Evolutionary conservation across 129 eudicot genomes (phyloP), one percentile per base, ranked within the genome.

Genomic region (Arctium lappa): DNA sequence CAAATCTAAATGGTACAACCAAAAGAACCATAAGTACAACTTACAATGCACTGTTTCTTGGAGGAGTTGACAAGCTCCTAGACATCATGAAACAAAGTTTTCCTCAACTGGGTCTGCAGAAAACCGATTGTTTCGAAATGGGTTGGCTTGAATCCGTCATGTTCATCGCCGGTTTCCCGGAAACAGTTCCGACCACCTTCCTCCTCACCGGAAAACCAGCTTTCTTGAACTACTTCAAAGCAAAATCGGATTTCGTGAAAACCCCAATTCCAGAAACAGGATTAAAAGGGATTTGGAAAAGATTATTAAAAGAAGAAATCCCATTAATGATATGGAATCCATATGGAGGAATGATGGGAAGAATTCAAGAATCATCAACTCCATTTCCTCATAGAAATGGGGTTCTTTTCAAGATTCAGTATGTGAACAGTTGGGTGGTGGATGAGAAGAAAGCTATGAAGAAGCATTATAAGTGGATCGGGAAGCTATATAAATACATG

Each of bases 381-480:
- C 89, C 89, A 77, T 87, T 87, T 72, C 89, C 89, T 13, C 86
- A 83, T 15, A 76, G 89, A 62, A 81, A 81, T 0, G 89, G 89
- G 44, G 80, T 80, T 38, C 50, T 87, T 8, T 75, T 37, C 80
- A 83, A 56, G 85, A 72, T 87, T 56, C 87, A 87, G 63, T 83
- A 87, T 12, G 87, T 73, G 27, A 71, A 71, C 73, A 83, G 12
- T 9, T 87, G 87, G 89, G 30, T 3, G 0, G 80, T 29, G 62
- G 16, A 34, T 0, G 85, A 78, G 0, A 44, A 79, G 30, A 31
- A 71, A 34, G 82, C 82, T 1, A 71, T 53, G 71, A 72, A 80
- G 70, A 68, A 69, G 38, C 86, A 80, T 22, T 8, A 40, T 34
- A 48, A 72, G 16, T 79, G 80, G 87, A 87, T 84, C 53, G 70